These are phyloP conservation scores for Sporothrix brasiliensis DNA, from an alignment of 2,329 filamentous ascomycete species.

Conservation along the genomic window DNA sequence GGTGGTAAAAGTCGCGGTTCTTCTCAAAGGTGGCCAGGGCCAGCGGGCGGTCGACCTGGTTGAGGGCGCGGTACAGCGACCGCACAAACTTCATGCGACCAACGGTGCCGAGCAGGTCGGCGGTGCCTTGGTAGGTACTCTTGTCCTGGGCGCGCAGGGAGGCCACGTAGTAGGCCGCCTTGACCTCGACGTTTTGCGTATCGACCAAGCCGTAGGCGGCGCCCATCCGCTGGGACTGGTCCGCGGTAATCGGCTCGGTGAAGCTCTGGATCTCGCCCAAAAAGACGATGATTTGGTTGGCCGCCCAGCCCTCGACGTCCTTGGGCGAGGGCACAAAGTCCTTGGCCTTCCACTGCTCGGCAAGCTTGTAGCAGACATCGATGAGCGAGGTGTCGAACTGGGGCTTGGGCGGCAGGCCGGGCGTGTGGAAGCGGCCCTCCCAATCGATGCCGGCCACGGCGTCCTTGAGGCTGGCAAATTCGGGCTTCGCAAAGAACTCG, in stretches of 20 bases:
- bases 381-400: conserved; percentile 87
- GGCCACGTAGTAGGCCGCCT: conserved; percentile 76
- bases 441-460: conserved; percentile 79
- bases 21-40: conserved; percentile 82
- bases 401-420: conserved; percentile 87
- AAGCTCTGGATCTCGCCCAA: conserved; percentile 77
- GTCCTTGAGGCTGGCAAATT: conserved; percentile 64
- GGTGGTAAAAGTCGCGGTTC: conserved; percentile 92
- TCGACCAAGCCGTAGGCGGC: conserved; percentile 70
- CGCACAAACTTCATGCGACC: conserved; percentile 98
- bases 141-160: conserved; percentile 74
- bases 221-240: conserved; percentile 72
- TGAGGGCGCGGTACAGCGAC: conserved; percentile 76
- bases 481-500: conserved; percentile 72
- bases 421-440: conserved; percentile 86
- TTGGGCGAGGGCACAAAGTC: conserved; percentile 64
- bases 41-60: conserved; percentile 71
- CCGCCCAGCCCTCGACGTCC: conserved; percentile 75
- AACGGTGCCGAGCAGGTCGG: conserved; percentile 75
- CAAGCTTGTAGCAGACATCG: conserved; percentile 80
- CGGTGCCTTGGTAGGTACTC: conserved; percentile 69
- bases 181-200: conserved; percentile 86
- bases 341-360: conserved; percentile 71
- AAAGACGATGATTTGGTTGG: conserved; percentile 91
- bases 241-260: conserved; percentile 62